Evolutionary conservation across 2,329 filamentous ascomycete genomes (phyloP).

Genomic region (Sclerotinia trifoliorum): DNA sequence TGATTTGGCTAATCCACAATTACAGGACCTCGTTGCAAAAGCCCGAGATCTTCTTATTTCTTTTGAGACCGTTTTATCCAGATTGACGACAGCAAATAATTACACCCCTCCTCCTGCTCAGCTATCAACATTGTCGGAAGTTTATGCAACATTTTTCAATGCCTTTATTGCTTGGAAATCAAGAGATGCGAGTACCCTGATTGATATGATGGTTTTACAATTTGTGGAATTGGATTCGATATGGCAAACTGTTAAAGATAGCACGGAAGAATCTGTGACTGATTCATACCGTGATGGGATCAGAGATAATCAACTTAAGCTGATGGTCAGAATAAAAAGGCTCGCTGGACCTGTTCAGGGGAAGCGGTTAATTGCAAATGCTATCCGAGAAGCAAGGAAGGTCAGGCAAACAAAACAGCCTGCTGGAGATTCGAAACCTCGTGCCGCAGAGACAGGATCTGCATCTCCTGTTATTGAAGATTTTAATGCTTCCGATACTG

Average conservation of each 20-base stretch:
- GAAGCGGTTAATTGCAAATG: slow-evolving; percentile 70
- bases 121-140: slow-evolving; percentile 61
- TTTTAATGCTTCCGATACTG: slow-evolving; percentile 44
- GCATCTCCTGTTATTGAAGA: slow-evolving; percentile 43
- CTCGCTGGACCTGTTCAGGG: slow-evolving; percentile 70
- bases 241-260: slow-evolving; percentile 78
- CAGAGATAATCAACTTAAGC: slow-evolving; percentile 74
- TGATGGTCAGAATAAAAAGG: slow-evolving; percentile 77
- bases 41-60: slow-evolving; percentile 73
- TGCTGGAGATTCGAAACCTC: slow-evolving; percentile 67
- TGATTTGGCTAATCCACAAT: slow-evolving; percentile 59
- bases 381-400: slow-evolving; percentile 69
- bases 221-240: slow-evolving; percentile 84
- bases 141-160: slow-evolving; percentile 72
- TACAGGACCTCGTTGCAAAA: slow-evolving; percentile 72
- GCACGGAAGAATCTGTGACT: slow-evolving; percentile 69
- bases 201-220: slow-evolving; percentile 82
- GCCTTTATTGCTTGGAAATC: slow-evolving; percentile 84
- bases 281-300: slow-evolving; percentile 79
- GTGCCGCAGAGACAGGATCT: slow-evolving; percentile 48
- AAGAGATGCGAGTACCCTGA: slow-evolving; percentile 71
- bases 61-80: slow-evolving; percentile 72
- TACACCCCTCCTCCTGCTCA: slow-evolving; percentile 64
- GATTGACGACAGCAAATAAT: slow-evolving; percentile 63
- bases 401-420: slow-evolving; percentile 63